A percentile compares a stretch with the other conserved stretches of the same genome.
Conservation (phyloP, 2,329 filamentous ascomycete species). For the Cladophialophora yegresii region DNA sequence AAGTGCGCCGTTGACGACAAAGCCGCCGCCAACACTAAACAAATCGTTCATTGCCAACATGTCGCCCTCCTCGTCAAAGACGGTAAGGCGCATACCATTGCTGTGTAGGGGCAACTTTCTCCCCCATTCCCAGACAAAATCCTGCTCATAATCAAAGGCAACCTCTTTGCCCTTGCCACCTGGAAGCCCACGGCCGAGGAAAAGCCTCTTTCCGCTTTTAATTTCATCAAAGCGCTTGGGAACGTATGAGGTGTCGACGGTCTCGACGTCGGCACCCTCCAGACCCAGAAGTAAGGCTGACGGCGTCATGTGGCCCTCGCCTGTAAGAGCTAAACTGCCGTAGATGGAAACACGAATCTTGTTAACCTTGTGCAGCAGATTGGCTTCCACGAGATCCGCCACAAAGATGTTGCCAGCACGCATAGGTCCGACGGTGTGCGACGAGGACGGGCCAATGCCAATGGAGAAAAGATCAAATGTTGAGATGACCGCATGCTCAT, state of each 20-base stretch:
- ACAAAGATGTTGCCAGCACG: conserved; percentile 35
- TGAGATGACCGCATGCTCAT: conserved; percentile 34
- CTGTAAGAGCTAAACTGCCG: conserved; percentile 21
- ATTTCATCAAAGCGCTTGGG: conserved; percentile 28
- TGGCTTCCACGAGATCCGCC: conserved; percentile 29
- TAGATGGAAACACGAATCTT: conserved; percentile 31
- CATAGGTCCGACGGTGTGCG: conserved; percentile 34
- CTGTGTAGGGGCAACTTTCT: conserved; percentile 30
- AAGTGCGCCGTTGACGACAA: conserved; percentile 29
- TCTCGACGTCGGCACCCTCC: conserved; percentile 31
- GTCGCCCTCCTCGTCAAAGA: conserved; percentile 30
- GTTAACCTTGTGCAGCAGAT: conserved; percentile 26
- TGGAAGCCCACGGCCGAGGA: conserved; percentile 22
- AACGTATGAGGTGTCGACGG: conserved; percentile 31
- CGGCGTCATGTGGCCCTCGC: conserved; percentile 15
- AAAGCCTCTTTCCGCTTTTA: conserved; percentile 26
- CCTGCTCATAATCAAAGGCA: conserved; percentile 28
- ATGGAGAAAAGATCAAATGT: conserved; percentile 35
- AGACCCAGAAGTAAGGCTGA: conserved; percentile 32
- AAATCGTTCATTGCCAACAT: conserved; percentile 29
- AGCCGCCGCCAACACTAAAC: conserved; percentile 34
- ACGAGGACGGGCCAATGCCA: conserved; percentile 33
- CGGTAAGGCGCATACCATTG: conserved; percentile 30
- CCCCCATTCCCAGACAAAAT: conserved; percentile 33
- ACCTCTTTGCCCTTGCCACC: conserved; percentile 22